These are phyloP conservation scores for Drosera capensis DNA, from an alignment of 148 eudicot species.

Conservation along the genomic window DNA sequence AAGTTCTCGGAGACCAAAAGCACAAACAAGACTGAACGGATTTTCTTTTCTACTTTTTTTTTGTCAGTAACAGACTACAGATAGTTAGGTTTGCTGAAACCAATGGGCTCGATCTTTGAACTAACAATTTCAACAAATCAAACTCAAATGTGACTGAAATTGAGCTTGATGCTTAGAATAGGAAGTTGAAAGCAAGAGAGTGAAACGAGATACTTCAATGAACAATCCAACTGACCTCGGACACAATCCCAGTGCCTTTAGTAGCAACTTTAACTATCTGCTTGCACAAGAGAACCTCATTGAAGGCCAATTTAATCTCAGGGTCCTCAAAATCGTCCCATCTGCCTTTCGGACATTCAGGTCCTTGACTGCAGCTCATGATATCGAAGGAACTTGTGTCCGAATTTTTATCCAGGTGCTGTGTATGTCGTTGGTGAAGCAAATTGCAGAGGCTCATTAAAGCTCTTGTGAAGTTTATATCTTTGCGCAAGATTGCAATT, in stretches of 20 bases:
- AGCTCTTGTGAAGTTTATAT: slow-evolving; percentile 44
- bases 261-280: slow-evolving; percentile 27
- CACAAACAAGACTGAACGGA: too few relatives aligned
- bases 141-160: too few relatives aligned
- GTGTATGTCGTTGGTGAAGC: slow-evolving; percentile 55
- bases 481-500: slow-evolving; percentile 43
- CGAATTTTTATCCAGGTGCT: slow-evolving; percentile 27
- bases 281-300: slow-evolving; percentile 55
- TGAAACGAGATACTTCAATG: background rate
- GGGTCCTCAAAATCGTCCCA: slow-evolving; percentile 74
- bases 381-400: slow-evolving; percentile 12
- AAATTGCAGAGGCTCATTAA: slow-evolving; percentile 63
- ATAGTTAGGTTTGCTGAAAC: too few relatives aligned
- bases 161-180: too few relatives aligned
- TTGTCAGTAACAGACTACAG: too few relatives aligned
- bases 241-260: slow-evolving; percentile 25
- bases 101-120: too few relatives aligned
- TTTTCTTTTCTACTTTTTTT: too few relatives aligned
- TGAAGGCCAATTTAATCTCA: slow-evolving; percentile 37
- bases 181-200: background rate
- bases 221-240: slow-evolving; percentile 22
- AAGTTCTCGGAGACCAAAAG: too few relatives aligned
- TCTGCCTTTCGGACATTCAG: slow-evolving; percentile 9
- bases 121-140: too few relatives aligned
- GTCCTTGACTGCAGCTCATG: slow-evolving; percentile 16